Evolutionary conservation across 1,284 basidiomycete genomes (phyloP).

Genomic region (Pseudomicrostroma phylloplanum): DNA sequence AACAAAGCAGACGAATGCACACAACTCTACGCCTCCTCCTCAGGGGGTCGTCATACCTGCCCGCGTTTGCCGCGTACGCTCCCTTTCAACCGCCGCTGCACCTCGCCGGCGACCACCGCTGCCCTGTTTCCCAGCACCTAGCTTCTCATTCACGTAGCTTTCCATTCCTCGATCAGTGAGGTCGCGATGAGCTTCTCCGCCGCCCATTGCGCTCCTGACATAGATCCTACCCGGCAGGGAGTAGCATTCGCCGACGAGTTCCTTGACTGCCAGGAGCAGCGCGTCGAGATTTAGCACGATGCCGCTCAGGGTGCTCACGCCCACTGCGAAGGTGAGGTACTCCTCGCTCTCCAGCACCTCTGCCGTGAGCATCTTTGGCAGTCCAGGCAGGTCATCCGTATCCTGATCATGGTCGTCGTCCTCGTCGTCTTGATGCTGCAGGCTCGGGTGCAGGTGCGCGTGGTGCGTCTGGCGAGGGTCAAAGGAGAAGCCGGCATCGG

Average conservation of each 20-base stretch:
- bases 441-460: conserved; percentile 30
- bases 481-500: conserved; percentile 15
- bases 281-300: conserved; percentile 65
- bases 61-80: too few relatives aligned
- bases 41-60: too few relatives aligned
- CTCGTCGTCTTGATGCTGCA: conserved; percentile 3
- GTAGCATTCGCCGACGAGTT: conserved; percentile 72
- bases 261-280: conserved; percentile 69
- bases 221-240: conserved; percentile 14
- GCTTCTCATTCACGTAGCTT: too few relatives aligned
- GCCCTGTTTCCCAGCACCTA: too few relatives aligned
- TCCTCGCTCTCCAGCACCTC: conserved; percentile 8
- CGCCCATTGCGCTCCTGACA: too few relatives aligned
- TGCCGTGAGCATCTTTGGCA: conserved; percentile 5
- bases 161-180: too few relatives aligned
- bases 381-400: conserved; percentile 12
- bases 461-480: conserved; percentile 26
- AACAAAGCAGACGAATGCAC: too few relatives aligned
- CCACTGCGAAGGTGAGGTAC: conserved; percentile 46
- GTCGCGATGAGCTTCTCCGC: too few relatives aligned
- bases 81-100: too few relatives aligned
- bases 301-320: conserved; percentile 64
- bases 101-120: too few relatives aligned
- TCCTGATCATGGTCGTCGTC: conserved; percentile 27
- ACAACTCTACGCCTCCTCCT: too few relatives aligned